Conservation (phyloP, 805 yeast genomes). For the Barnettozyma populi region DNA sequence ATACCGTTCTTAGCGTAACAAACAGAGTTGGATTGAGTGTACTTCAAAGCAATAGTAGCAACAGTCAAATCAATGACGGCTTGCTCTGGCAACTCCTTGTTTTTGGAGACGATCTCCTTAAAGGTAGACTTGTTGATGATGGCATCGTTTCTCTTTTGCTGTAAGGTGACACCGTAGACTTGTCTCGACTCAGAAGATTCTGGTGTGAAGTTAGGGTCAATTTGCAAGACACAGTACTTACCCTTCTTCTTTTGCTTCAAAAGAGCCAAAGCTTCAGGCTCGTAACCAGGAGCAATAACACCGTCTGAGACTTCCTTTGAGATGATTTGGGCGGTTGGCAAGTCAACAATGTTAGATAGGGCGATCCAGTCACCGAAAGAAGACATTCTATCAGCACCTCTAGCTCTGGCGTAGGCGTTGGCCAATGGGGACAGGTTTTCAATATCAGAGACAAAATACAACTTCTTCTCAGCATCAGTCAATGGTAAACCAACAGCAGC, state of each 20-base stretch:
- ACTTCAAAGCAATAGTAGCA: constrained; percentile 94
- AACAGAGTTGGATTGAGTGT: constrained; percentile 97
- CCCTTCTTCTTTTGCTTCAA: constrained; percentile 93
- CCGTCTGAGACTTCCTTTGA: constrained; percentile 98
- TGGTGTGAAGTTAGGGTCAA: constrained; percentile 91
- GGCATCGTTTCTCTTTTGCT: constrained; percentile 97
- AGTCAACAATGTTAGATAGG: constrained; percentile 90
- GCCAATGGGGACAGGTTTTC: constrained; percentile 96
- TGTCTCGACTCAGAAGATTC: constrained; percentile 81
- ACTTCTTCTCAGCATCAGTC: constrained; percentile 84
- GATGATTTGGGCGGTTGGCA: constrained; percentile 94
- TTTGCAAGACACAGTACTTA: constrained; percentile 92
- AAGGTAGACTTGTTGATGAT: constrained; percentile 86
- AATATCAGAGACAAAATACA: constrained; percentile 91
- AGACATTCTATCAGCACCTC: constrained; percentile 99
- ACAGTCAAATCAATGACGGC: constrained; percentile 92
- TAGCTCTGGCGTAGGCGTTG: constrained; percentile 97
- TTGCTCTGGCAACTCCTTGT: constrained; percentile 84
- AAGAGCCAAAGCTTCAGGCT: constrained; percentile 85
- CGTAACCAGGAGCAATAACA: constrained; percentile 96
- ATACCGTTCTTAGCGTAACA: constrained; percentile 98
- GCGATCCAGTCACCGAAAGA: constrained; percentile 99
- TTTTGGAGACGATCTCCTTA: constrained; percentile 84
- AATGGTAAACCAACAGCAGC: constrained; percentile 96
- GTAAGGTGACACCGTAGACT: constrained; percentile 92